Conservation (phyloP, 2,329 filamentous ascomycete genomes). For the Neopestalotiopsis rosae region DNA sequence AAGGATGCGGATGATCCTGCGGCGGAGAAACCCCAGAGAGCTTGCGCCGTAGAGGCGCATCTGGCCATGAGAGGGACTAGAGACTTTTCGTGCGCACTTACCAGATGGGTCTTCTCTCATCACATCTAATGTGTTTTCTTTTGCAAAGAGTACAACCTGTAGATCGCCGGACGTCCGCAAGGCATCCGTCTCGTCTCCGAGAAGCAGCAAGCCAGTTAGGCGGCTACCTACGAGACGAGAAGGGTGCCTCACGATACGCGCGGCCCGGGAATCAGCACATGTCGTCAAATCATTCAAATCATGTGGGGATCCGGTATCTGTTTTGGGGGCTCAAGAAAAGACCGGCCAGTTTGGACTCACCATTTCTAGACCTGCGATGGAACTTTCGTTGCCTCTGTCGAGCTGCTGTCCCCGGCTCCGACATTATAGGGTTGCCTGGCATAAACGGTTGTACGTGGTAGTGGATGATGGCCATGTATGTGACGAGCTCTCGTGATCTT, state of each 20-base stretch:
- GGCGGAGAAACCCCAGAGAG: not conserved
- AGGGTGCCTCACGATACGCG: not conserved
- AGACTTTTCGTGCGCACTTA: slow-evolving; percentile 35
- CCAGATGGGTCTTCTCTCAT: slow-evolving; percentile 51
- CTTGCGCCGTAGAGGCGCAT: slow-evolving; percentile 5
- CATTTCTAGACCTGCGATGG: slow-evolving; percentile 38
- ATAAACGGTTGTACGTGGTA: not conserved
- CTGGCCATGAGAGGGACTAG: not conserved
- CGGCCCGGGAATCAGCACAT: slow-evolving; percentile 15
- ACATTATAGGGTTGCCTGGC: slow-evolving; percentile 18
- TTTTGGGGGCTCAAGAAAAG: not conserved
- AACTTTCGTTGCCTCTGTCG: slow-evolving; percentile 39
- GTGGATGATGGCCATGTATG: not conserved
- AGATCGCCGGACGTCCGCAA: not conserved
- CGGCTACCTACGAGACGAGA: too few species aligned
- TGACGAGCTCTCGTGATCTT: not conserved
- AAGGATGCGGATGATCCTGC: slow-evolving; percentile 2
- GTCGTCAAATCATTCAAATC: not conserved
- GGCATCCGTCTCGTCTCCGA: not conserved
- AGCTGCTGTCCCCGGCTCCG: slow-evolving; percentile 26
- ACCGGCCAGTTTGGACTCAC: slow-evolving; percentile 22
- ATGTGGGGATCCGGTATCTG: not conserved
- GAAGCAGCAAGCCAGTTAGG: too few species aligned
- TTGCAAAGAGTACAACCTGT: slow-evolving; percentile 44
- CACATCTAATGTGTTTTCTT: slow-evolving; percentile 50